phyloP scores from a whole-genome alignment of 352 stramenopile species.

The Hyaloperonospora arabidopsidis region DNA sequence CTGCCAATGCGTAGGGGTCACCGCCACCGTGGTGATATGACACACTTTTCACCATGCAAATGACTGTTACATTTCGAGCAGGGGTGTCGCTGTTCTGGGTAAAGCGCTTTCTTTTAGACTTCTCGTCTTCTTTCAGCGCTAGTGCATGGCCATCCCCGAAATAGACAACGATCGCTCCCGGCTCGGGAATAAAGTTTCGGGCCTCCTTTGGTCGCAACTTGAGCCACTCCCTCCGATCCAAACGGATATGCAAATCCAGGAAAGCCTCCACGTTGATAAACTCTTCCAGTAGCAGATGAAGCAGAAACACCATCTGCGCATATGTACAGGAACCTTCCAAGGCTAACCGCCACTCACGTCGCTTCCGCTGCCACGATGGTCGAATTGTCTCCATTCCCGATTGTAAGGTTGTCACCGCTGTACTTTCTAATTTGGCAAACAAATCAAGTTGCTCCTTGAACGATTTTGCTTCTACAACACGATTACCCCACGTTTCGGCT shows the following conservation, averaged over 20 bases:
- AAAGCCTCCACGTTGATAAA: slow-evolving; percentile 76
- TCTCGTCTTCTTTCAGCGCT: slow-evolving; percentile 73
- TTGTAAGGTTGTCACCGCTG: slow-evolving; percentile 31
- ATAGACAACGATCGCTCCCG: slow-evolving; percentile 57
- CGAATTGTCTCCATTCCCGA: slow-evolving; percentile 50
- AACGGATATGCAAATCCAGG: slow-evolving; percentile 59
- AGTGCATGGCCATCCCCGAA: slow-evolving; percentile 72
- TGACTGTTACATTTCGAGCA: slow-evolving; percentile 36
- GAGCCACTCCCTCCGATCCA: slow-evolving; percentile 72
- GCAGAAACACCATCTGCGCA: slow-evolving; percentile 60
- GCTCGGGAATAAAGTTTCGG: slow-evolving; percentile 71
- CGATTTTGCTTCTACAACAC: slow-evolving; percentile 26
- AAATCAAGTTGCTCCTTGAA: slow-evolving; percentile 36
- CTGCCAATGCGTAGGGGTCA: slow-evolving; percentile 67
- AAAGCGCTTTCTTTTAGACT: slow-evolving; percentile 69
- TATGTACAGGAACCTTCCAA: slow-evolving; percentile 60
- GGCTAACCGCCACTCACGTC: slow-evolving; percentile 62
- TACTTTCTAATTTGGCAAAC: slow-evolving; percentile 54
- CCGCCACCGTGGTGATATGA: slow-evolving; percentile 77
- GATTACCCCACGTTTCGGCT: slow-evolving; percentile 33
- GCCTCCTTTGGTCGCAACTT: slow-evolving; percentile 66
- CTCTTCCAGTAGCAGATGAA: slow-evolving; percentile 67
- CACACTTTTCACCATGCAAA: slow-evolving; percentile 55
- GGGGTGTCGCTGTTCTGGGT: slow-evolving; percentile 61
- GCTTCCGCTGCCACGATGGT: slow-evolving; percentile 66